Evolutionary conservation across 768 basidiomycete genomes (phyloP), one percentile per base, ranked within the genome.

Genomic region (Austroboletus festivus): DNA sequence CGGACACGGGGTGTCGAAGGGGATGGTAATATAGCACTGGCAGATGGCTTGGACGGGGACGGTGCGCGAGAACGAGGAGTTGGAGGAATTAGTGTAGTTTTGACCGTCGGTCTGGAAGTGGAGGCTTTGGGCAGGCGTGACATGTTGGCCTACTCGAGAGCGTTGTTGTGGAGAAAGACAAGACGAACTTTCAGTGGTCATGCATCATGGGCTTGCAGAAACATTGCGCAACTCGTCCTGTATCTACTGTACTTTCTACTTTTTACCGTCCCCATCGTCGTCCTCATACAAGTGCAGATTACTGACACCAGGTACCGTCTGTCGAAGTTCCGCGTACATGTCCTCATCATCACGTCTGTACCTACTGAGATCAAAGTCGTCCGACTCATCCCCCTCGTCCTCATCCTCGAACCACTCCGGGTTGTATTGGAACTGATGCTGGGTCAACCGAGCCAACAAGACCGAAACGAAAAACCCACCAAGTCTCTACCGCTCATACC

Each of bases 401-500:
- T 85, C 79, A 59, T 92, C 92, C 55, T 85, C 81, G 73, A 93
- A 93, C 88, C 90, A 92, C 59, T 93, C 89, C 16, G 92, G 88
- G 68, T 94, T 93, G 81, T 90, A 95, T 71, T 90, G 86, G 80
- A 96, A 95, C 87, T 92, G 59, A 6, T 54, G 18, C 52, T 46
- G 28, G 42, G 42, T 51, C 41, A 50, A 42, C 7, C 8, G 33
- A 53, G 28, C 4, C 44, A 47, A 42, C 6, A 10, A 5, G 13
- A 37, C 24, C 11, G 30, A 44, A n/a, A n/a, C n/a, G n/a, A n/a
- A n/a, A 34, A 48, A 71, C 81, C 57, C 59, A 93, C 92, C 73
- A 99, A 73, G 71, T 98, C 96, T 69, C 92, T 79, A 44, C 96
- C 96, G 50, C 88, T 91, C 92, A 99, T 93, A 40, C 96, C 96